Base-by-base conservation (phyloP, 176 grass and related monocot species). In the Cymbopogon citratus region DNA sequence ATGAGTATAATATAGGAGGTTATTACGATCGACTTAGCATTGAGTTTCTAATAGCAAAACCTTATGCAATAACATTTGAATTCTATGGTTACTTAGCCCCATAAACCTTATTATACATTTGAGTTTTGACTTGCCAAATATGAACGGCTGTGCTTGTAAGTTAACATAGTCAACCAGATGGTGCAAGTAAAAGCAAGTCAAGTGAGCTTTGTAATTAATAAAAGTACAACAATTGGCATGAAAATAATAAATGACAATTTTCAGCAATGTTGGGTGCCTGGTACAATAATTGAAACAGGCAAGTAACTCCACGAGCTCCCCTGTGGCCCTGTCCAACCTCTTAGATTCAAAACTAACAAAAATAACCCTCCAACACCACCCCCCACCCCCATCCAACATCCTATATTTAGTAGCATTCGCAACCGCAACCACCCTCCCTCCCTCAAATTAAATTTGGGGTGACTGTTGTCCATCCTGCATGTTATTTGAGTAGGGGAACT, bases 131-230 rank as follows among this genome's bases (percentile, higher is more conserved):
- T 83, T 12, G 6, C 19, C 25, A 59, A 73, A 65, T n/a, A 75
- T 57, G 21, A 38, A 61, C 14, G 33, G 5, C 1, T 57, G 33
- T 62, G 23, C 43, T 74, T 74, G n/a, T 64, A 35, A 78, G 44
- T 77, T 31, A 71, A 64, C 40, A 13, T 71, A 83, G 7, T 39
- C 31, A 76, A 87, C 16, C 29, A 70, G 33, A 82, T 27, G n/a
- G 18, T 83, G 73, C 14, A 27, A 59, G 12, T 61, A n/a, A 61
- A 87, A 60, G 26, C 62, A 76, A 51, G 39, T 52, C 14, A 26
- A 39, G 28, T 69, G 34, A 63, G 16, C 64, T 71, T 43, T 80
- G 44, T 12, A 70, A 75, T 26, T 14, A 63, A 9, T 14, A 63
- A 6, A 75, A 66, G 62, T 84, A 7, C n/a, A 68, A 31, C 48